Evolutionary conservation across 2,329 filamentous ascomycete species (phyloP), one percentile per base, ranked within the genome.

Genomic region (Hymenoscyphus infarciens): DNA sequence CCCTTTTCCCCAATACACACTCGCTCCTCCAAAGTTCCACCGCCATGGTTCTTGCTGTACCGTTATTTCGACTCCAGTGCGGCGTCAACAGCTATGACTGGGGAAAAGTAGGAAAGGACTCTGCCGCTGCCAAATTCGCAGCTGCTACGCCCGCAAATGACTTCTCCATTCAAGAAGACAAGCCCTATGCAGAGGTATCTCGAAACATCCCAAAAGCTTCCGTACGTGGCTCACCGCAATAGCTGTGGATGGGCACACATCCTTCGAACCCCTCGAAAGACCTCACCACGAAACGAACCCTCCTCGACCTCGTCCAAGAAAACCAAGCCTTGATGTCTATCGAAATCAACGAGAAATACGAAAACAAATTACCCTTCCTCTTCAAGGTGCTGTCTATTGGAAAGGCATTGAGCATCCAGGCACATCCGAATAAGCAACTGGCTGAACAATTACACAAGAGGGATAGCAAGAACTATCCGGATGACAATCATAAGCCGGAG

Each of bases 401-500:
- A 78, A 99, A 98, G 77, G 95, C 95, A 11, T 84, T 99, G 63
- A 97, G 92, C 66, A 98, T 99, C 72, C 95, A 99, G 77, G 95
- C 95, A 27, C 95, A 99, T 71, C 92, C 92, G 59, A 96, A 97
- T 80, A 97, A 97, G 84, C 91, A 90, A 78, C 87, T 96, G 15
- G 95, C 95, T 59, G 94, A 96, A 78, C 80, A 92, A 74, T 81
- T 99, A 33, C 95, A 98, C 76, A 85, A 87, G 45, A 87, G 83
- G 66, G 94, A 99, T 74, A 84, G 92, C 57, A 91, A 91, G 78
- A 96, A 99, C 81, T 99, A 99, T 75, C 95, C 94, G 63, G 92
- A 99, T 81, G 94, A 98, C 80, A 99, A 99, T 80, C 95, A 99
- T 82, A 99, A 99, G 80, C 95, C 95, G 38, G 95, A 99, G 79